Evolutionary conservation across 2,329 filamentous ascomycete genomes (phyloP), one percentile per base, ranked within the genome.

Genomic region (Phaeomoniella chlamydospora): DNA sequence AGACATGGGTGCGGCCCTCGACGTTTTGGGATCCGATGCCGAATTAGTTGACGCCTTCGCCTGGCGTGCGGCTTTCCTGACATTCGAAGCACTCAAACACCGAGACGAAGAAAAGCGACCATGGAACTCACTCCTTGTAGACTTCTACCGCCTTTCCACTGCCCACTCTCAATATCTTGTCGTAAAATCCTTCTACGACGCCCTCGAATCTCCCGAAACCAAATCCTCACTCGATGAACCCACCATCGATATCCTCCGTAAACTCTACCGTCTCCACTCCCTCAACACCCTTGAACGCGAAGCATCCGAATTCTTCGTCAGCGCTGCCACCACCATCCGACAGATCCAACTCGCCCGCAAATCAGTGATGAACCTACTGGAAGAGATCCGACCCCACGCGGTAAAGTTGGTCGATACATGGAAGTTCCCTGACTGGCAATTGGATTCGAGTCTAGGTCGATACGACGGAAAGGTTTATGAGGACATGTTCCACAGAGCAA

Each of bases 391-490:
- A 4, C 81, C 80, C 3, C 80, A 86, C 50, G 78, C 80, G 1
- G 67, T 86, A 11, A 57, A 72, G 9, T 59, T 86, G 9, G 80
- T 84, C 0, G 80, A 86, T 48, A 64, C 76, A 0, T 86, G 80
- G 81, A 71, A 72, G 41, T 82, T 86, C 57, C 74, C 80, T 1
- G 80, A 86, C 51, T 86, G 77, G 77, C 77, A 82, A 47, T 67
- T 86, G 2, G 80, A 86, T 51, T 77, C 71, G 46, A 74, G 72
- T 39, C 54, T 86, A 29, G 80, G 81, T 1, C 64, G 79, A 2
- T 71, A 70, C 31, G 80, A 86, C 41, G 80, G 81, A 14, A 76
- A 79, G 47, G 80, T 85, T 1, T 86, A 86, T 46, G 77, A 82
- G 53, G 80, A 85, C 47, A 66, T 86, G 62, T 86, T 85, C 58